Base-by-base conservation (phyloP, 2,329 filamentous ascomycete species). In the Elsinoe necatrix region DNA sequence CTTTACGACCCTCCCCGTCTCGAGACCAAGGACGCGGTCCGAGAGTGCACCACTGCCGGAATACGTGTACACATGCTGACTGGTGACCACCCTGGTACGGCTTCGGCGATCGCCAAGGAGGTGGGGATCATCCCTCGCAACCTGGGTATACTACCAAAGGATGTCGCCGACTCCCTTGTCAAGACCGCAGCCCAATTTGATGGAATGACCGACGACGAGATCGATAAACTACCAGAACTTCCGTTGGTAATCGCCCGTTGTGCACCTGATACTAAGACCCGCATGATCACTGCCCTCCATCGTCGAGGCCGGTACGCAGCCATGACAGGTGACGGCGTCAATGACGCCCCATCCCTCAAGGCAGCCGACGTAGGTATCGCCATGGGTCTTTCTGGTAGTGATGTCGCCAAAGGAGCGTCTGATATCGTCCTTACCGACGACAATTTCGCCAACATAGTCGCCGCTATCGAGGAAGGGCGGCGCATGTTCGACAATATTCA, bases 11-110 rank as follows among this genome's bases (percentile, higher is more conserved):
- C 64, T n/a, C 67, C 65, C 35, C 65, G 67, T 31, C 45, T 65
- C 4, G 67, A 68, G 52, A 66, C 66, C 21, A 64, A 64, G 21
- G 61, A 67, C 34, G 73, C 74, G 14, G 74, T 77, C 48, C 67
- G 67, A 23, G 68, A 72, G 56, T 76, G 73, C 34, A 72, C 75
- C 57, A 64, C 69, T 39, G 73, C 74, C 41, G 74, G 74, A n/a
- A 75, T 77, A 45, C 73, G 70, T 0, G 73, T 77, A 1, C 74
- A 76, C 60, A 77, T 77, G 74, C 67, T 76, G 25, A 77, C 74
- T 37, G 74, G 74, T 42, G 74, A 77, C 37, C 73, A 76, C 58
- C 68, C 71, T 25, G 72, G 71, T 55, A 76, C 74, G 5, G 74
- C 74, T 1, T 69, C 65, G 23, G 73, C 74, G 34, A 77, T 77